These are phyloP conservation scores for Calocera viscosa DNA, from an alignment of 768 basidiomycete species.

Conservation along the genomic window DNA sequence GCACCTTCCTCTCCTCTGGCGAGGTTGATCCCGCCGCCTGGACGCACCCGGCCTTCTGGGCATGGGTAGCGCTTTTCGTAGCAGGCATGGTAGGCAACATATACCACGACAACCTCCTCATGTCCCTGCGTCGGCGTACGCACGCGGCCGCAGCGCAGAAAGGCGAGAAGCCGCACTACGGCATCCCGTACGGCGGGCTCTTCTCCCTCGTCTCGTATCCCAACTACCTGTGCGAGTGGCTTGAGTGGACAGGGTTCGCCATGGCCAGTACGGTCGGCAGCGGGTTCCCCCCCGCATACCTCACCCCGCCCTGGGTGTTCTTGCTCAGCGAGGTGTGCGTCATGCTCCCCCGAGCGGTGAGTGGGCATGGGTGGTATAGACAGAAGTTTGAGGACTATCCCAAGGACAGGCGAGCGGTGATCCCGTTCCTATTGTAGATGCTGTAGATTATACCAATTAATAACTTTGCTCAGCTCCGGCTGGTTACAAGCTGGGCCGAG, in stretches of 20 bases:
- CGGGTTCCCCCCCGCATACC: conserved; percentile 24
- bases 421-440: conserved; percentile 59
- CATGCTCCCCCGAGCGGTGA: conserved; percentile 65
- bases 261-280: conserved; percentile 37
- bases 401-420: conserved; percentile 54
- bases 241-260: conserved; percentile 85
- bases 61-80: conserved; percentile 54
- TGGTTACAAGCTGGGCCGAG: not conserved
- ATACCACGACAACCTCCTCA: conserved; percentile 78
- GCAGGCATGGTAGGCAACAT: conserved; percentile 68
- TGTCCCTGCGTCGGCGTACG: conserved; percentile 63
- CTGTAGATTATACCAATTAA: not conserved
- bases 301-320: conserved; percentile 73
- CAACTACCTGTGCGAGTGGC: conserved; percentile 91
- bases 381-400: conserved; percentile 69
- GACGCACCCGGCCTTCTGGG: conserved; percentile 38
- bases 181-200: conserved; percentile 66
- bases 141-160: conserved; percentile 27
- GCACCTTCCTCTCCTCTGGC: conserved; percentile 54
- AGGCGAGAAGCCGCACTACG: conserved; percentile 40
- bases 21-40: conserved; percentile 35
- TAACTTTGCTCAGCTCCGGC: not conserved
- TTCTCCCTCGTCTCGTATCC: conserved; percentile 77
- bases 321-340: conserved; percentile 52
- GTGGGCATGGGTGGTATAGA: conserved; percentile 79